phyloP scores from a whole-genome alignment of 23 red algal genomes.

The Chondrus crispus region DNA sequence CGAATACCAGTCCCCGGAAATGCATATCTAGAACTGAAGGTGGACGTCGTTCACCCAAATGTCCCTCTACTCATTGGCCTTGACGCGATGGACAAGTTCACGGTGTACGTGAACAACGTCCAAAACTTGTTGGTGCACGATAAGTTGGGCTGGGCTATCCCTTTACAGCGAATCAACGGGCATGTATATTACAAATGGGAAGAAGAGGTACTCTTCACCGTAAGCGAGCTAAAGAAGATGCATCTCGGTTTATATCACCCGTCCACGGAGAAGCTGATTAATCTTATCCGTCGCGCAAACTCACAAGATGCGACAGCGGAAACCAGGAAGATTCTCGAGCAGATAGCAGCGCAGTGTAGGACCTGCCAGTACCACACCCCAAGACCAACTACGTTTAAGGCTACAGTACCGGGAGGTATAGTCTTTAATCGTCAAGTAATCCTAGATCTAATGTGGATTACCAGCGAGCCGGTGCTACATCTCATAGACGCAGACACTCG shows the following conservation, averaged over 20 bases:
- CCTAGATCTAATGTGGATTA: background rate
- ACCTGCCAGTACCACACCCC: background rate
- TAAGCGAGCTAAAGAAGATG: background rate
- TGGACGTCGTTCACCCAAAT: background rate
- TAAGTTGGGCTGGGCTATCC: background rate
- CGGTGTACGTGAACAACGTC: background rate
- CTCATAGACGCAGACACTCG: conserved; percentile 8
- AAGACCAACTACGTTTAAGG: background rate
- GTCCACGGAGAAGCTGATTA: background rate
- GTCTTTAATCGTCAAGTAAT: background rate
- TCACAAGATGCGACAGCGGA: background rate
- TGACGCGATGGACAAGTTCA: background rate
- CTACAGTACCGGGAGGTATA: background rate
- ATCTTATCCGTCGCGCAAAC: background rate
- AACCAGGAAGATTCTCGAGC: background rate
- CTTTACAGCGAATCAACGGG: background rate
- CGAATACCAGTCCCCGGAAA: background rate
- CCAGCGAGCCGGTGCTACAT: background rate
- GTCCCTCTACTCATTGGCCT: background rate
- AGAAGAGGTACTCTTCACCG: background rate
- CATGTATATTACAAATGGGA: background rate
- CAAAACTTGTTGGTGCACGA: background rate
- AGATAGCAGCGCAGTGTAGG: background rate
- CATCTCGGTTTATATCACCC: background rate
- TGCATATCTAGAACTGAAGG: background rate